A percentile compares a stretch with the other conserved stretches of the same genome.
These are phyloP conservation scores for Corylus americana DNA, from an alignment of 306 rosid species.

Conservation along the genomic window DNA sequence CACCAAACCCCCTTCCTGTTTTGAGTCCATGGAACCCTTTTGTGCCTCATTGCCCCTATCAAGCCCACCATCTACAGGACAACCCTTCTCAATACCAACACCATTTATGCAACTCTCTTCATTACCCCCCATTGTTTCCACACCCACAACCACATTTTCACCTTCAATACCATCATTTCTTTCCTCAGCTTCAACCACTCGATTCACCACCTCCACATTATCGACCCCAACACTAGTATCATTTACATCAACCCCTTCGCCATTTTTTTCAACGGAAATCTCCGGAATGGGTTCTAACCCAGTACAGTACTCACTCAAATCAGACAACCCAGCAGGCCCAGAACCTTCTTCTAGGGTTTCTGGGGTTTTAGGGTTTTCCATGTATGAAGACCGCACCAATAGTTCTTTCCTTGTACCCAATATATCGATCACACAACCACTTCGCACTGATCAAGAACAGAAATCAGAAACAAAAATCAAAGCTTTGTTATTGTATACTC, in stretches of 20 bases:
- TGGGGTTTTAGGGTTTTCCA: slow-evolving; percentile 48
- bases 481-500: neutral
- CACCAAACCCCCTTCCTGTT: neutral
- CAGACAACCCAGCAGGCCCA: slow-evolving; percentile 38
- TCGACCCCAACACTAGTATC: slow-evolving; percentile 19
- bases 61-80: slow-evolving; percentile 9
- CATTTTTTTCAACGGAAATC: slow-evolving; percentile 25
- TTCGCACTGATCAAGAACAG: slow-evolving; percentile 26
- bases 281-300: slow-evolving; percentile 25
- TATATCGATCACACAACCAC: slow-evolving; percentile 10
- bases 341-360: slow-evolving; percentile 41
- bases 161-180: slow-evolving; percentile 1
- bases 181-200: slow-evolving; percentile 12
- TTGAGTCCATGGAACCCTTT: slow-evolving; percentile 1
- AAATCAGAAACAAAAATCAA: neutral
- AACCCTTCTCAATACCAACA: slow-evolving; percentile 20
- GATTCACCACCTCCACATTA: slow-evolving; percentile 17
- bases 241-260: slow-evolving; percentile 13
- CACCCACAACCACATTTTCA: slow-evolving; percentile 4
- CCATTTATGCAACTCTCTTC: slow-evolving; percentile 7
- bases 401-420: neutral
- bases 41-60: slow-evolving; percentile 24
- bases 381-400: slow-evolving; percentile 9
- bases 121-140: neutral
- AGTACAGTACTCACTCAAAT: slow-evolving; percentile 12